A percentile compares a stretch with the other conserved stretches of the same genome.
Evolutionary conservation across 192 early-diverging fungal species (phyloP).

Genomic region (Coemansia sp.): DNA sequence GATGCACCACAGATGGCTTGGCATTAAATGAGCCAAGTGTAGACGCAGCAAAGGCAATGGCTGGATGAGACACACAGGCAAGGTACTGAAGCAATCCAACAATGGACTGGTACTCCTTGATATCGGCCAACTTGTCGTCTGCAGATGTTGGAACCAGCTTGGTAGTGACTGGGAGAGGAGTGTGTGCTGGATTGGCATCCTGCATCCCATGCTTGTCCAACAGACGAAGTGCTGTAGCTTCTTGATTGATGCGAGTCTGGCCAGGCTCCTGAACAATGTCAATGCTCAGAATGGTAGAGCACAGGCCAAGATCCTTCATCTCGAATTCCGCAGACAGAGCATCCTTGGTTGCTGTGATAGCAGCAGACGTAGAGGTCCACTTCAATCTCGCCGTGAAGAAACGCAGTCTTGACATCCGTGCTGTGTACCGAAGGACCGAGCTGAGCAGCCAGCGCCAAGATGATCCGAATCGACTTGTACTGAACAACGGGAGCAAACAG

Average conservation of each 20-base stretch:
- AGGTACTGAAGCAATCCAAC: constrained; percentile 13
- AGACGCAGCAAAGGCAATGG: constrained; percentile 12
- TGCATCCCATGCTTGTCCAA: constrained; percentile 1
- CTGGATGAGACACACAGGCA: not conserved
- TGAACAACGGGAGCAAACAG: constrained; percentile 10
- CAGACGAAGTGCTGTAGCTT: not conserved
- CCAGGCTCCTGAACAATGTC: not conserved
- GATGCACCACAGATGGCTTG: not conserved
- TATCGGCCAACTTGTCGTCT: constrained; percentile 6
- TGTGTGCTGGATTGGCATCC: not conserved
- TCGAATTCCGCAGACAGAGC: not conserved
- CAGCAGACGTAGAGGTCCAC: not conserved
- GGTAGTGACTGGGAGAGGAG: not conserved
- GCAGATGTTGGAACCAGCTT: not conserved
- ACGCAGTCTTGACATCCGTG: constrained; percentile 9
- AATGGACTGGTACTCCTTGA: not conserved
- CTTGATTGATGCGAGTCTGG: not conserved
- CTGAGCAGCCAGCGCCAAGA: not conserved
- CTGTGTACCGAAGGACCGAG: not conserved
- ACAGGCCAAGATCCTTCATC: constrained; percentile 2
- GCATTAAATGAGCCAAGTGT: constrained; percentile 2
- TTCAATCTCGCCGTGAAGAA: constrained; percentile 3
- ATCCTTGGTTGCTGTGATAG: not conserved
- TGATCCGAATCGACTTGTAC: constrained; percentile 7
- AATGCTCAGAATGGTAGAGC: not conserved